Conservation (phyloP, 2,329 filamentous ascomycete species). For the Exophiala bonariae region DNA sequence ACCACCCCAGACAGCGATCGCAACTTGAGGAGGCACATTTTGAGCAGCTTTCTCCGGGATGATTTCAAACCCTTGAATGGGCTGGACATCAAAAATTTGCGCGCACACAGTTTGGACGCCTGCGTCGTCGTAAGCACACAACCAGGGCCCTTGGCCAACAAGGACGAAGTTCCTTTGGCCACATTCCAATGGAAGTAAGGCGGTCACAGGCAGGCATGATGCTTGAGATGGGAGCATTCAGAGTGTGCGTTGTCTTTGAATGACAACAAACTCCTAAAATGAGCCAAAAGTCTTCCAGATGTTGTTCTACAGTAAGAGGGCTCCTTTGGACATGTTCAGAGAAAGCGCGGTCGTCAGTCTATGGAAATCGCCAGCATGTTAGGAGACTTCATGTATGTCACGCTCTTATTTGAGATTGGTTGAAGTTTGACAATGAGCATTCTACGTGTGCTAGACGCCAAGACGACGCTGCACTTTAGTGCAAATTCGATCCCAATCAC, state of each 20-base stretch:
- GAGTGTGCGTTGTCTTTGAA: not conserved
- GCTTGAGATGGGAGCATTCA: constrained; percentile 2
- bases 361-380: too few species aligned
- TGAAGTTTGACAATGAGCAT: too few species aligned
- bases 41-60: constrained; percentile 12
- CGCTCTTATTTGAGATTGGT: too few species aligned
- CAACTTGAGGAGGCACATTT: constrained; percentile 22
- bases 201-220: constrained; percentile 43
- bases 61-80: constrained; percentile 16
- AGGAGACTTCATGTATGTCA: too few species aligned
- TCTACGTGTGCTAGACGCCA: too few species aligned
- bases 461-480: too few species aligned
- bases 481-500: too few species aligned
- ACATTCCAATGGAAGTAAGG: constrained; percentile 36
- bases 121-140: constrained; percentile 36
- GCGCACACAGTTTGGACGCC: constrained; percentile 36
- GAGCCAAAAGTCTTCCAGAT: too few species aligned
- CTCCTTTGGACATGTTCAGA: too few species aligned
- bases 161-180: constrained; percentile 34
- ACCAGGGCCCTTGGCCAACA: constrained; percentile 40
- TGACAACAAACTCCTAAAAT: too few species aligned
- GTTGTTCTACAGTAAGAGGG: too few species aligned
- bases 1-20: constrained; percentile 67
- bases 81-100: constrained; percentile 25
- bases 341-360: too few species aligned